Conservation (phyloP, 805 yeast species). For the Hanseniaspora lindneri region DNA sequence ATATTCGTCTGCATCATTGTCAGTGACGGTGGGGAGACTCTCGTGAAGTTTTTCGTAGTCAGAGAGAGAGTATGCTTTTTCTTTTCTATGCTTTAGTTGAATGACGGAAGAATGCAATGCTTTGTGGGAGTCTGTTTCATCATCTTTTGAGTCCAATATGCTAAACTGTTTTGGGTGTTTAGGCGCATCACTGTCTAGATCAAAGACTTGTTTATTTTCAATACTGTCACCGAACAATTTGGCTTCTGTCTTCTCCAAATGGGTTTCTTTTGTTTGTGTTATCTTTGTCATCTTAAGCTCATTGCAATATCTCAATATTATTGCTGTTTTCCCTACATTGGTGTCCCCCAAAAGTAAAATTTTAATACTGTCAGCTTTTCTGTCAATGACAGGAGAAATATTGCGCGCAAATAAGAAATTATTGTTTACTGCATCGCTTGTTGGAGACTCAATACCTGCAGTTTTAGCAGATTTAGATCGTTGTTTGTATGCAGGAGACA, state of each 20-base stretch:
- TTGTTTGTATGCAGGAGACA: conserved; percentile 6
- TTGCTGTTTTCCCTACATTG: conserved; percentile 40
- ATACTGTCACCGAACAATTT: conserved; percentile 2
- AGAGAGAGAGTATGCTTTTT: conserved; percentile 25
- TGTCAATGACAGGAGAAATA: conserved; percentile 10
- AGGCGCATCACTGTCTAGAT: background rate
- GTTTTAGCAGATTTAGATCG: conserved; percentile 11
- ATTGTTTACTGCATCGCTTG: no score
- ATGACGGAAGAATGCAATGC: background rate
- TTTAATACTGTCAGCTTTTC: conserved; percentile 25
- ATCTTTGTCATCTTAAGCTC: conserved; percentile 20
- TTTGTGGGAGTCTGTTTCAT: background rate
- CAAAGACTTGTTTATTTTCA: background rate
- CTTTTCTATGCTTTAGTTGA: conserved; percentile 8
- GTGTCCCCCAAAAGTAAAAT: conserved; percentile 36
- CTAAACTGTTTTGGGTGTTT: background rate
- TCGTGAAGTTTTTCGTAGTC: conserved; percentile 27
- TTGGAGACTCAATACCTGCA: background rate
- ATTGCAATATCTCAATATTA: conserved; percentile 35
- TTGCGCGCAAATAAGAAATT: no score
- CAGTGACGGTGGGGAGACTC: conserved; percentile 22
- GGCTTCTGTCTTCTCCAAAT: conserved; percentile 5
- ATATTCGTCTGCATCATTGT: conserved; percentile 24
- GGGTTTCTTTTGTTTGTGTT: background rate
- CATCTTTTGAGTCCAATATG: background rate